A percentile compares a stretch with the other conserved stretches of the same genome.
Conservation (phyloP, 75 land plant species). For the Picea glauca region DNA sequence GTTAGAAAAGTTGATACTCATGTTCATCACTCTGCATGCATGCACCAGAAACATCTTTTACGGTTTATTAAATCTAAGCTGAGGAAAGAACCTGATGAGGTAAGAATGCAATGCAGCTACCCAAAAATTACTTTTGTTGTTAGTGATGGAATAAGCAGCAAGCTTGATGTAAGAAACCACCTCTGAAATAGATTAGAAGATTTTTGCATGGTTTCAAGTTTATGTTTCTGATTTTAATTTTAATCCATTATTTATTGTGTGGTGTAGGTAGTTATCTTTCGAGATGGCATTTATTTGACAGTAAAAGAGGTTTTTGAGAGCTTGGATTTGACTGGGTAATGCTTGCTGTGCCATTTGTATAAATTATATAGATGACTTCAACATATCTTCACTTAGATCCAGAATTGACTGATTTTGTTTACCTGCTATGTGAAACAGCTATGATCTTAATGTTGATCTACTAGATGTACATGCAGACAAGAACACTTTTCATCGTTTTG, state of each 20-base stretch:
- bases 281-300: constrained; percentile 94
- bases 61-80: constrained; percentile 95
- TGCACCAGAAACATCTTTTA: constrained; percentile 98
- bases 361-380: background rate
- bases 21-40: constrained; percentile 98
- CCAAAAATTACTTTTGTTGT: background rate
- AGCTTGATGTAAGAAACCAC: background rate
- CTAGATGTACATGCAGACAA: constrained; percentile 99
- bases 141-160: background rate
- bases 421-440: constrained; percentile 37
- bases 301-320: constrained; percentile 95
- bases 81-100: constrained; percentile 97
- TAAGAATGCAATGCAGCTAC: constrained; percentile 11
- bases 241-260: background rate
- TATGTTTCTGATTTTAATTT: background rate
- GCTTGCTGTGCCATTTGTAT: no score
- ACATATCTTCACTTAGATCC: background rate
- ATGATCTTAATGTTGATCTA: constrained; percentile 95
- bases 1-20: constrained; percentile 98
- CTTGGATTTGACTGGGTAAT: constrained; percentile 90
- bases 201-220: background rate
- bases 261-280: constrained; percentile 89
- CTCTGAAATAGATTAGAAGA: background rate
- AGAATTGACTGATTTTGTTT: background rate
- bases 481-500: constrained; percentile 97